A percentile compares a stretch with the other conserved stretches of the same genome.
Conservation (phyloP, 768 basidiomycete species). For the Serendipita vermifera region DNA sequence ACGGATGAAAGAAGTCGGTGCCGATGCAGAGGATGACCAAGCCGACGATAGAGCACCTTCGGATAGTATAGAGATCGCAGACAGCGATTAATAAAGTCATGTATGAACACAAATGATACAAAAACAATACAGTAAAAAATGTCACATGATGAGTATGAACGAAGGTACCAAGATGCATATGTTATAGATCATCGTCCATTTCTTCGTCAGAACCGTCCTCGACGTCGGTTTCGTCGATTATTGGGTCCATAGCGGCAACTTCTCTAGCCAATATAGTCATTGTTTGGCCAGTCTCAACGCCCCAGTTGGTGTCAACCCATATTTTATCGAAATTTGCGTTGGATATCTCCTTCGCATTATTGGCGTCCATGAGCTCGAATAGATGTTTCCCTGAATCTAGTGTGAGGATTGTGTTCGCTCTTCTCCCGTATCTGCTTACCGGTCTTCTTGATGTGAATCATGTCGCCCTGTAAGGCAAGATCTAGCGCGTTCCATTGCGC, state of each 20-base stretch:
- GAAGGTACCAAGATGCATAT: too few species aligned
- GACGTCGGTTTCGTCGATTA: neutral
- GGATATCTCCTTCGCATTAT: neutral
- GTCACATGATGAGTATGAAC: too few species aligned
- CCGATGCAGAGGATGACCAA: conserved; percentile 25
- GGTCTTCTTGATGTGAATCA: too few species aligned
- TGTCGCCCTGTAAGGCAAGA: neutral
- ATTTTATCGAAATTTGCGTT: neutral
- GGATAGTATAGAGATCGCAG: conserved; percentile 26
- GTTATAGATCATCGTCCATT: neutral
- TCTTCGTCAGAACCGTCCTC: neutral
- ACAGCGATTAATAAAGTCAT: conserved; percentile 26
- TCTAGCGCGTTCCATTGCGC: conserved; percentile 8
- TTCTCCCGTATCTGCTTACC: too few species aligned
- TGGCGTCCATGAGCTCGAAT: neutral
- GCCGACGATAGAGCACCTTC: conserved; percentile 15
- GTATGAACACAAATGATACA: neutral
- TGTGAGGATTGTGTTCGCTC: too few species aligned
- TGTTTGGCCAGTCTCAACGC: neutral
- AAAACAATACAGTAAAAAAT: neutral
- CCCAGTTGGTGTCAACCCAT: neutral
- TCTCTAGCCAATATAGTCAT: neutral
- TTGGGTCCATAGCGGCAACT: neutral
- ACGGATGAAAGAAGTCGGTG: conserved; percentile 37
- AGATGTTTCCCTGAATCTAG: neutral